Percentiles rank a stretch among this genome's conserved stretches.
Conservation (phyloP, 2,329 filamentous ascomycete genomes). For the Aspergillus neoniger region DNA sequence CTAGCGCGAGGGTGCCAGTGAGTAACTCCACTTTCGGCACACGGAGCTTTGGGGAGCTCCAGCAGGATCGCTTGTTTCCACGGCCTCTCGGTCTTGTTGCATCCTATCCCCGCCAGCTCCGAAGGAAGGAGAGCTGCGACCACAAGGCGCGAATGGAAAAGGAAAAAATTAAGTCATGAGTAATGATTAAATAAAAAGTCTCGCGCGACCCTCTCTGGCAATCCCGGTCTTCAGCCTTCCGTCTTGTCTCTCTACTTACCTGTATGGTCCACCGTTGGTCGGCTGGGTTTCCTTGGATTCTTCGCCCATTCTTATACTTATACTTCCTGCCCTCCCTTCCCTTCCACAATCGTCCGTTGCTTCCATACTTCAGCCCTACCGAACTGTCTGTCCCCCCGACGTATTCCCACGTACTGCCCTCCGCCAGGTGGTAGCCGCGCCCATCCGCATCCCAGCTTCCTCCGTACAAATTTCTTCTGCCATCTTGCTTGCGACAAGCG, state of each 20-base stretch:
- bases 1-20: slow-evolving; percentile 7
- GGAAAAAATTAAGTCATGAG: slow-evolving; percentile 11
- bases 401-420: background rate
- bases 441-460: background rate
- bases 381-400: background rate
- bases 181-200: slow-evolving; percentile 22
- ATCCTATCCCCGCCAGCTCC: slow-evolving; percentile 34
- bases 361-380: slow-evolving; percentile 22
- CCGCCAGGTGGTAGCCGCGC: background rate
- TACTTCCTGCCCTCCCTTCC: background rate
- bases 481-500: background rate
- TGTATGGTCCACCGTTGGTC: slow-evolving; percentile 5
- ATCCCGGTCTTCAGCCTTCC: slow-evolving; percentile 5
- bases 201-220: slow-evolving; percentile 11
- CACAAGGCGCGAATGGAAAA: background rate
- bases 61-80: slow-evolving; percentile 26
- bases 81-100: slow-evolving; percentile 26
- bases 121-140: slow-evolving; percentile 22
- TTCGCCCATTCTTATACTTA: slow-evolving; percentile 8
- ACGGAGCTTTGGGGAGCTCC: slow-evolving; percentile 20
- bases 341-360: background rate
- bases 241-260: background rate
- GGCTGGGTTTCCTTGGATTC: slow-evolving; percentile 4
- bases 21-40: slow-evolving; percentile 19
- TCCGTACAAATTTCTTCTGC: background rate